Percentiles rank a stretch among this genome's conserved stretches.
Conservation (phyloP, 768 basidiomycete genomes). For the Daedalea quercina region DNA sequence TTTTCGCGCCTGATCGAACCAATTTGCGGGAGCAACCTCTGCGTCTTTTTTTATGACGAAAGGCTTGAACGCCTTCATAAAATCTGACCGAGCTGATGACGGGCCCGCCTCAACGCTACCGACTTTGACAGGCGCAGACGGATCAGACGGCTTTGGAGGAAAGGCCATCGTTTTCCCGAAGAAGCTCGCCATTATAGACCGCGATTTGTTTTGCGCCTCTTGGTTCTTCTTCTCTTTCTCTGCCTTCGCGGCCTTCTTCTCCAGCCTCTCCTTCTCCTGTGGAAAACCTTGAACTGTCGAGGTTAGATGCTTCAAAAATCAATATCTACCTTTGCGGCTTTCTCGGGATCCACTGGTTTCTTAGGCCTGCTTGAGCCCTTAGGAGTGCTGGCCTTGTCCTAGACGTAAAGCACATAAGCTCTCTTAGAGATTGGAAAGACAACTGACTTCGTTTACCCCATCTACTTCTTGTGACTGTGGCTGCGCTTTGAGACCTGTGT, state of each 20-base stretch:
- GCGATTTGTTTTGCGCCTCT: conserved; percentile 66
- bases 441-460: too few species aligned
- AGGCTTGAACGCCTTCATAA: conserved; percentile 69
- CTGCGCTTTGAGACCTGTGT: neutral
- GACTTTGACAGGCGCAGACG: conserved; percentile 20
- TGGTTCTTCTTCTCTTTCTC: conserved; percentile 70
- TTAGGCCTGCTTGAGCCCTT: conserved; percentile 36
- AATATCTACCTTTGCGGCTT: conserved; percentile 43
- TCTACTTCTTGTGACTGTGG: too few species aligned
- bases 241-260: conserved; percentile 60
- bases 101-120: conserved; percentile 22
- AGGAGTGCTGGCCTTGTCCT: neutral
- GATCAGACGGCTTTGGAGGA: conserved; percentile 11
- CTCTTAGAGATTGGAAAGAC: too few species aligned
- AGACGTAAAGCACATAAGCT: too few species aligned
- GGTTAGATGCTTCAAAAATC: neutral
- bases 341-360: conserved; percentile 50
- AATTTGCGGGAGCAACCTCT: conserved; percentile 65
- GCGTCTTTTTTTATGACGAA: conserved; percentile 75
- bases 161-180: conserved; percentile 57
- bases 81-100: conserved; percentile 45
- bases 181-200: conserved; percentile 71
- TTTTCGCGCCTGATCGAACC: conserved; percentile 41
- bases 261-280: conserved; percentile 64
- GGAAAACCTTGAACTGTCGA: neutral